A percentile compares a stretch with the other conserved stretches of the same genome.
Evolutionary conservation across 2,329 filamentous ascomycete species (phyloP).

Genomic region (Diaporthe sp.): DNA sequence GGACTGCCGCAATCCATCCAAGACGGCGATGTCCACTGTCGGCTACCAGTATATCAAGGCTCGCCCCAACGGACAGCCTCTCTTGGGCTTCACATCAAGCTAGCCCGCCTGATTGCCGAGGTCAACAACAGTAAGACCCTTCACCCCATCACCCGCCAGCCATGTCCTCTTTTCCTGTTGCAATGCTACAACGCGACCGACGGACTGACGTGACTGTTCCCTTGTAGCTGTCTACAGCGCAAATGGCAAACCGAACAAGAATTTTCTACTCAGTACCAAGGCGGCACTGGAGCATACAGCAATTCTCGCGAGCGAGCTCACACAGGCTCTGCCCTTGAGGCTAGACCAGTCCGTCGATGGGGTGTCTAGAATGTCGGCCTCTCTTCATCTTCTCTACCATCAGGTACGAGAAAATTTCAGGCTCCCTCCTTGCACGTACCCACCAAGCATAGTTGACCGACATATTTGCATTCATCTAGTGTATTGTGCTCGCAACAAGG

Average conservation of each 20-base stretch:
- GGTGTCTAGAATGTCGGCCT: slow-evolving; percentile 33
- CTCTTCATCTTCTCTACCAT: slow-evolving; percentile 34
- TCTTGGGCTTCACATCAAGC: slow-evolving; percentile 34
- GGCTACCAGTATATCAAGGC: slow-evolving; percentile 36
- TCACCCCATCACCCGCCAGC: neutral
- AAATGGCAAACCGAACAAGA: slow-evolving; percentile 30
- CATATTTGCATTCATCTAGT: neutral
- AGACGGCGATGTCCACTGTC: slow-evolving; percentile 61
- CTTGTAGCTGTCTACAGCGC: slow-evolving; percentile 32
- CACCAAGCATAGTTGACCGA: neutral
- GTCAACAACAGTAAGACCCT: slow-evolving; percentile 32
- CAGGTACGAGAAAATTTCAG: slow-evolving; percentile 26
- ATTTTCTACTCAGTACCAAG: slow-evolving; percentile 32
- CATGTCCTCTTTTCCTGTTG: neutral
- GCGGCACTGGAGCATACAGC: slow-evolving; percentile 26
- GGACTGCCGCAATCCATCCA: slow-evolving; percentile 59
- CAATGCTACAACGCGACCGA: no score
- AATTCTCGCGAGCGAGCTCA: slow-evolving; percentile 30
- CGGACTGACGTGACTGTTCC: neutral
- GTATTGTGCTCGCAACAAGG: slow-evolving; percentile 35
- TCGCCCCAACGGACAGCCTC: slow-evolving; percentile 27
- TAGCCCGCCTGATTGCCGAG: slow-evolving; percentile 32
- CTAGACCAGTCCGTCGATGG: slow-evolving; percentile 27
- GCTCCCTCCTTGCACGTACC: no score
- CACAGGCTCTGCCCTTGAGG: slow-evolving; percentile 20